Percentiles rank a stretch among this genome's conserved stretches.
Evolutionary conservation across 73 alveolate genomes (phyloP).

Genomic region (Tetrahymena thermophila): DNA sequence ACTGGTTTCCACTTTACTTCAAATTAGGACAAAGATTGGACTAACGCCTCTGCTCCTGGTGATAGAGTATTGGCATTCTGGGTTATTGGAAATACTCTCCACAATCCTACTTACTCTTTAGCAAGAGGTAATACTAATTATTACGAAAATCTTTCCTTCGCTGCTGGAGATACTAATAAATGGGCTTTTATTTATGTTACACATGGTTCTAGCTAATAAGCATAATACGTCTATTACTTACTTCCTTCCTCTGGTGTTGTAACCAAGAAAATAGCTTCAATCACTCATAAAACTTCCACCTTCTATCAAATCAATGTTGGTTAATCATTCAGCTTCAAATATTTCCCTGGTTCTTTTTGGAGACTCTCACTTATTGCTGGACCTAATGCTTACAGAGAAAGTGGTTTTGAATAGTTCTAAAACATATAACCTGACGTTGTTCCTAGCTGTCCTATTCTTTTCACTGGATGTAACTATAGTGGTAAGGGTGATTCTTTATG

Average conservation of each 20-base stretch:
- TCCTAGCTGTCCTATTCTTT: not conserved
- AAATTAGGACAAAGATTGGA: not conserved
- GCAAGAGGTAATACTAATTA: not conserved
- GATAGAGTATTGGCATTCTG: not conserved
- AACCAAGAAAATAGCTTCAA: not conserved
- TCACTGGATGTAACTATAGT: not conserved
- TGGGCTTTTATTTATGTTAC: not conserved
- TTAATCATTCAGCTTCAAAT: not conserved
- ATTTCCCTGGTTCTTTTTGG: not conserved
- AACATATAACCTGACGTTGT: not conserved
- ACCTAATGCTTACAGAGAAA: not conserved
- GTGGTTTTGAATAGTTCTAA: not conserved
- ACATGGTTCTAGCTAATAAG: not conserved
- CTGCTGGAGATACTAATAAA: not conserved
- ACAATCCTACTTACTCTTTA: not conserved
- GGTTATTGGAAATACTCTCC: not conserved
- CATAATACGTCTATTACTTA: not conserved
- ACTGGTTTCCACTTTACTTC: not conserved
- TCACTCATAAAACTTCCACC: not conserved
- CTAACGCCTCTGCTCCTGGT: not conserved
- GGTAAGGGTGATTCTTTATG: not conserved
- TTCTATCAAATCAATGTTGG: not conserved
- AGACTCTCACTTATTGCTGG: not conserved
- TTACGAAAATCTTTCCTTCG: not conserved
- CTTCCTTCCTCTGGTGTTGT: not conserved